Evolutionary conservation across 2,329 filamentous ascomycete genomes (phyloP).

Genomic region (Fusarium sp.): DNA sequence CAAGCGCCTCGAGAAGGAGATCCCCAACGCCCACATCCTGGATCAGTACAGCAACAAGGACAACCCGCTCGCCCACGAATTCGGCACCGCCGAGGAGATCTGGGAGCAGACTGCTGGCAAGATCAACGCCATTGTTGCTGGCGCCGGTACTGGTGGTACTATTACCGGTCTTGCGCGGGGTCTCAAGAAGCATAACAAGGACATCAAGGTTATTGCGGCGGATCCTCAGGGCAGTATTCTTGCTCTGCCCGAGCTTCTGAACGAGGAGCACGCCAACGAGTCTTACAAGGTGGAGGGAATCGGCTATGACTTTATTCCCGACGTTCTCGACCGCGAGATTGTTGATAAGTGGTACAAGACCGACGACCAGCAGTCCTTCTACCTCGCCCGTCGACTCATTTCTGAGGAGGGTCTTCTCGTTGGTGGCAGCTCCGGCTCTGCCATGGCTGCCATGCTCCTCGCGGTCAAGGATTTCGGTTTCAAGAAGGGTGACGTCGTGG

Average conservation of each 20-base stretch:
- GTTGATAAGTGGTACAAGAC: constrained; percentile 99
- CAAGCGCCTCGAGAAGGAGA: constrained; percentile 83
- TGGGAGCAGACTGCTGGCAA: constrained; percentile 88
- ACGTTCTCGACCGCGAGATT: constrained; percentile 82
- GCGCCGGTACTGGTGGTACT: constrained; percentile 93
- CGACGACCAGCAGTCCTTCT: constrained; percentile 90
- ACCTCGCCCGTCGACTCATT: constrained; percentile 89
- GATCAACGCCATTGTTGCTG: constrained; percentile 85
- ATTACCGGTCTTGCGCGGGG: constrained; percentile 89
- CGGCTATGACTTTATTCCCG: constrained; percentile 97
- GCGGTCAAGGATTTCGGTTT: constrained; percentile 83
- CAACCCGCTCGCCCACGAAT: constrained; percentile 92
- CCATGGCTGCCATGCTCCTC: constrained; percentile 83
- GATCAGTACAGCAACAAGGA: constrained; percentile 93
- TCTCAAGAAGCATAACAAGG: constrained; percentile 83
- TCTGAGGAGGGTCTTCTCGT: constrained; percentile 94
- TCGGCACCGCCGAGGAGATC: constrained; percentile 93
- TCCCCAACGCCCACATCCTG: constrained; percentile 94
- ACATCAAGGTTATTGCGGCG: constrained; percentile 88
- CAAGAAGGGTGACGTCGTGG: constrained; percentile 85
- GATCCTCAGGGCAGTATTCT: constrained; percentile 93
- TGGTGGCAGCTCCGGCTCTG: constrained; percentile 92
- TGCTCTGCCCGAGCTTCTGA: constrained; percentile 80
- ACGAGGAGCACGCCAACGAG: constrained; percentile 81
- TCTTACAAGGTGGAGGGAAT: constrained; percentile 98